Base-by-base conservation (phyloP, 140 eudicot genomes). In the Oenanthe javanica region DNA sequence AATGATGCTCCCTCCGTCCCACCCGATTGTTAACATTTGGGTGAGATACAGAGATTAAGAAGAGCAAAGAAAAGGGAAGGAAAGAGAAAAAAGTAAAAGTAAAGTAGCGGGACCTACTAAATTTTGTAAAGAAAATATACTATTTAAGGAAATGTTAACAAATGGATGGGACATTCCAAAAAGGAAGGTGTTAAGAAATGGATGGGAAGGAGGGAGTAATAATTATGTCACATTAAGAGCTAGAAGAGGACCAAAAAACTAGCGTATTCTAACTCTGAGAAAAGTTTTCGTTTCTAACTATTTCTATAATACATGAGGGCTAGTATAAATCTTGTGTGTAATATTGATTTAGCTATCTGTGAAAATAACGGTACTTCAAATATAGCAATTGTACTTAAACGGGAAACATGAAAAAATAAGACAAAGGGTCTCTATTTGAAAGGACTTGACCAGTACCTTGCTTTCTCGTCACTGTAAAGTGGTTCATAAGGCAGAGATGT, bases 391-490 rank as follows among this genome's bases (percentile, higher is more conserved):
- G 38, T 72, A 43, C 12, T 72, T n/a, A 43, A 7, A 9, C 9
- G 49, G n/a, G 18, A 12, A 72, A 43, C 27, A 72, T 8, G 19
- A 72, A 0, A 50, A 18, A 49, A n/a, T 9, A 23, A 25, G 38
- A 49, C 38, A 4, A 12, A n/a, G 9, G 63, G 23, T 13, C 61
- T 46, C 7, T 15, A n/a, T 31, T 14, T 75, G 42, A 73, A 49
- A 74, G 42, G 80, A 47, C 61, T 40, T 51, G 38, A 70, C 57
- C 15, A 69, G 42, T 72, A 96, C 99, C 93, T 93, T 82, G 99
- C 99, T 84, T 89, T 86, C 81, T 70, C 93, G 84, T 96, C 99
- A 84, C 99, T 96, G 78, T 91, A 93, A 85, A 96, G 97, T 48
- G 98, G 90, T 78, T 96, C 98, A 75, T 89, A 96, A 4, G 98